A percentile compares a stretch with the other conserved stretches of the same genome.
Conservation (phyloP, 768 basidiomycete species). For the Dentipellis fragilis region DNA sequence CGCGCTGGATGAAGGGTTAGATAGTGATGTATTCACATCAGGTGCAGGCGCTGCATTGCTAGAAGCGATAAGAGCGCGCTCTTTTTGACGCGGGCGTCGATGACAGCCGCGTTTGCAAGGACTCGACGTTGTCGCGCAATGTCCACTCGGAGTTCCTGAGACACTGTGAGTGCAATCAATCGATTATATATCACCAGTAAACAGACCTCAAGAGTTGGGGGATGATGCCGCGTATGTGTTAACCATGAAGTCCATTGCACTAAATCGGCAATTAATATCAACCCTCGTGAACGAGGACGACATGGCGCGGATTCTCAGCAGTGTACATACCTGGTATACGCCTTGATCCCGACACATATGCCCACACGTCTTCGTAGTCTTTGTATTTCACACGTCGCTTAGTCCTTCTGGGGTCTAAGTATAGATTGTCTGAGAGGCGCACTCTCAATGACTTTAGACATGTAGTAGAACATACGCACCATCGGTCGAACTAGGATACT, state of each 20-base stretch:
- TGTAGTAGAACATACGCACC: slow-evolving; percentile 1
- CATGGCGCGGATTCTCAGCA: not conserved
- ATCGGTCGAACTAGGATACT: slow-evolving; percentile 8
- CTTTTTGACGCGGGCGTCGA: slow-evolving; percentile 12
- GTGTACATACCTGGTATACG: slow-evolving; percentile 11
- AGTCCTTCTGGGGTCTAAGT: slow-evolving; percentile 6
- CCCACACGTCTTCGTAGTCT: slow-evolving; percentile 10
- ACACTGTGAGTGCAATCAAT: not conserved
- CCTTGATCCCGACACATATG: slow-evolving; percentile 8
- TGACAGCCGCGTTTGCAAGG: slow-evolving; percentile 7
- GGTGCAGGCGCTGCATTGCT: not conserved
- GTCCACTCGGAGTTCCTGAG: slow-evolving; percentile 10
- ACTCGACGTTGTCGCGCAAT: slow-evolving; percentile 10
- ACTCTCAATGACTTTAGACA: not conserved
- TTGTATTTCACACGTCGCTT: slow-evolving; percentile 8
- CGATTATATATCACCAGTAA: not conserved
- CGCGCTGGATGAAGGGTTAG: not conserved
- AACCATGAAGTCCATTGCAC: slow-evolving; percentile 14
- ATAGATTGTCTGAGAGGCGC: not conserved
- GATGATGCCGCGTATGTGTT: slow-evolving; percentile 6
- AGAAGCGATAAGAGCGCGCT: not conserved
- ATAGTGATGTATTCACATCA: not conserved
- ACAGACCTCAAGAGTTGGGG: slow-evolving; percentile 10
- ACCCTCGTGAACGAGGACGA: not conserved
- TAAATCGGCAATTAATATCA: not conserved